These are phyloP conservation scores for Lablab purpureus DNA, from an alignment of 306 rosid genomes.

Conservation along the genomic window DNA sequence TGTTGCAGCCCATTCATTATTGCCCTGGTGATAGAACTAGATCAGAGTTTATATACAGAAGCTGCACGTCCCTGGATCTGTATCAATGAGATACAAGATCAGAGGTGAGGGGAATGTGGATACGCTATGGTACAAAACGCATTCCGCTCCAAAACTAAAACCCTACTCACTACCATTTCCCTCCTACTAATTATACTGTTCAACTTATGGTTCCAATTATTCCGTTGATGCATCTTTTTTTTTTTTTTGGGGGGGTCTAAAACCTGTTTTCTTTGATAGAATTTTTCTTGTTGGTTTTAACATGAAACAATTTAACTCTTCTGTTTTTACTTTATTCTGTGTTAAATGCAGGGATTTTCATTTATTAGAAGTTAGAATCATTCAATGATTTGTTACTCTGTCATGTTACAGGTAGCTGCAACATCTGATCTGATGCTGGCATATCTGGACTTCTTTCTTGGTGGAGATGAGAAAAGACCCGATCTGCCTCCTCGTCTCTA, in stretches of 20 bases:
- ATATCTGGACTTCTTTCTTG: slow-evolving; percentile 90
- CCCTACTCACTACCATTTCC: neutral
- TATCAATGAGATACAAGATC: neutral
- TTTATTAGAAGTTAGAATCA: slow-evolving; percentile 35
- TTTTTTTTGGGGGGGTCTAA: neutral
- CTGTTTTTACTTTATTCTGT: neutral
- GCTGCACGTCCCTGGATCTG: neutral
- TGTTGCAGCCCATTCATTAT: neutral
- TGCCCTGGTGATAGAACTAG: neutral
- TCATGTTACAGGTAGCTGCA: slow-evolving; percentile 78
- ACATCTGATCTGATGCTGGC: slow-evolving; percentile 92
- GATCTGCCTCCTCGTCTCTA: slow-evolving; percentile 83
- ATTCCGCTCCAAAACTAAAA: neutral
- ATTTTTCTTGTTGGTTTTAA: neutral
- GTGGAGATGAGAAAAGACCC: slow-evolving; percentile 94
- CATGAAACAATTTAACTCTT: slow-evolving; percentile 2
- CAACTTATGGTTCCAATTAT: neutral
- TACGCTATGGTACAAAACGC: neutral
- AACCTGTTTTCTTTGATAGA: neutral
- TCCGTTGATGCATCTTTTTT: neutral
- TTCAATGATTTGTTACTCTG: slow-evolving; percentile 21
- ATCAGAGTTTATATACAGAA: neutral
- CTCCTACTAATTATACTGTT: neutral
- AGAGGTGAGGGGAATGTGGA: slow-evolving; percentile 2
- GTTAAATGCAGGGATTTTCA: neutral